Evolutionary conservation across 345 rosid species (phyloP).

Genomic region (Punica granatum): DNA sequence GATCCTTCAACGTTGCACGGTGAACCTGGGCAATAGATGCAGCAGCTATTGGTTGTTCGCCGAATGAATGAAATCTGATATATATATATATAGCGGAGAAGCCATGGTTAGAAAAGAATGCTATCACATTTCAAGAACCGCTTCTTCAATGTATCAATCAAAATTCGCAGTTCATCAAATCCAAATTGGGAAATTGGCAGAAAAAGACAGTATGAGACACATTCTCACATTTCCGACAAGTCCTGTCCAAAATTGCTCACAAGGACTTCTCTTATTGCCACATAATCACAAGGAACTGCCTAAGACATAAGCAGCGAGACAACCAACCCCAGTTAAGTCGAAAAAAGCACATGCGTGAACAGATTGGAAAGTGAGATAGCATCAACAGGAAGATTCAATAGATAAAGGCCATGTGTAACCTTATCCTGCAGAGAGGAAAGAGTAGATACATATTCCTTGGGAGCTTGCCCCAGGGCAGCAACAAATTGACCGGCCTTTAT

Average conservation of each 20-base stretch:
- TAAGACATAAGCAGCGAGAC: conserved; percentile 15
- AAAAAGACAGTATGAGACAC: neutral
- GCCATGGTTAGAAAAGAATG: neutral
- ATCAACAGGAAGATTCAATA: neutral
- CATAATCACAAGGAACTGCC: conserved; percentile 75
- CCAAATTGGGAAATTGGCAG: neutral
- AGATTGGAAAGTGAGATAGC: neutral
- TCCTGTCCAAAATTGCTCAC: conserved; percentile 45
- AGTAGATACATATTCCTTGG: conserved; percentile 53
- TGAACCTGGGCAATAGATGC: conserved; percentile 98
- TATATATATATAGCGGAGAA: neutral
- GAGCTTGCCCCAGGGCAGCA: conserved; percentile 68
- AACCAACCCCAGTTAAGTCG: conserved; percentile 10
- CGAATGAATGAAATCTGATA: conserved; percentile 65
- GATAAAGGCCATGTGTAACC: conserved; percentile 23
- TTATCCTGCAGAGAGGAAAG: conserved; percentile 80
- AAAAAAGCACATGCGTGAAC: neutral
- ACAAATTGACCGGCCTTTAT: conserved; percentile 91
- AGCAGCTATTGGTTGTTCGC: conserved; percentile 87
- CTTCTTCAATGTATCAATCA: neutral
- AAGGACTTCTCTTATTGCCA: conserved; percentile 50
- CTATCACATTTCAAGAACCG: neutral
- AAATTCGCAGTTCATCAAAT: neutral
- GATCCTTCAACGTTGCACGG: conserved; percentile 51
- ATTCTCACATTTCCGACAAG: conserved; percentile 43